Base-by-base conservation (phyloP, 176 grass and related monocot species). In the Cocos nucifera region DNA sequence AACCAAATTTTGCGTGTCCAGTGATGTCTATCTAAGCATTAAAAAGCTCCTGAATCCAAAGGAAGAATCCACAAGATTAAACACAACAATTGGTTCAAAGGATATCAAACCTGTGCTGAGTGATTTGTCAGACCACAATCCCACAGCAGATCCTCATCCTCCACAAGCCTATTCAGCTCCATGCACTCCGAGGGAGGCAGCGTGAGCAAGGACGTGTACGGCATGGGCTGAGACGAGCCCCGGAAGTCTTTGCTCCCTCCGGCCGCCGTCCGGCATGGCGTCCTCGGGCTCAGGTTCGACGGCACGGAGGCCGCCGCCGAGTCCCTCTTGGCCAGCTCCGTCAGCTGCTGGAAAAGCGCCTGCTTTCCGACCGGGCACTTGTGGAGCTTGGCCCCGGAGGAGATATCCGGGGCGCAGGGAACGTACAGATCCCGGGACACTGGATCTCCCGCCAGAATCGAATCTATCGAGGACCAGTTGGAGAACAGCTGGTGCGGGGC, bases 171-270 rank as follows among this genome's bases (percentile, higher is more conserved):
- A 44, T 44, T 44, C 35, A 66, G 57, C 53, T 73, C 68, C 21
- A 2, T 22, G 73, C 76, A 79, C 61, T 64, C 73, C 0, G 61
- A 63, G 4, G 82, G 71, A 2, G 72, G 49, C 70, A 74, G 69
- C 87, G 80, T 79, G 20, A 86, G 75, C 69, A 82, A 58, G 30
- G 87, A 82, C 17, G 82, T 83, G 69, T 80, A 90, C 19, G 87
- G 82, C 50, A 76, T 23, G 16, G 55, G 73, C 59, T 53, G 53
- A 50, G 59, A 52, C 6, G 0, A 7, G 64, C 18, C 25, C 57
- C 25, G 20, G 54, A 28, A 59, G 69, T 75, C 4, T 77, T 79
- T n/a, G 50, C 53, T 69, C 60, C 17, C 14, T 4, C 15, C 17
- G 56, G 68, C 35, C 1, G 21, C 22, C 65, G 64, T 80, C 20